phyloP scores from a whole-genome alignment of 768 basidiomycete genomes.

The Cyclocybe aegerita region DNA sequence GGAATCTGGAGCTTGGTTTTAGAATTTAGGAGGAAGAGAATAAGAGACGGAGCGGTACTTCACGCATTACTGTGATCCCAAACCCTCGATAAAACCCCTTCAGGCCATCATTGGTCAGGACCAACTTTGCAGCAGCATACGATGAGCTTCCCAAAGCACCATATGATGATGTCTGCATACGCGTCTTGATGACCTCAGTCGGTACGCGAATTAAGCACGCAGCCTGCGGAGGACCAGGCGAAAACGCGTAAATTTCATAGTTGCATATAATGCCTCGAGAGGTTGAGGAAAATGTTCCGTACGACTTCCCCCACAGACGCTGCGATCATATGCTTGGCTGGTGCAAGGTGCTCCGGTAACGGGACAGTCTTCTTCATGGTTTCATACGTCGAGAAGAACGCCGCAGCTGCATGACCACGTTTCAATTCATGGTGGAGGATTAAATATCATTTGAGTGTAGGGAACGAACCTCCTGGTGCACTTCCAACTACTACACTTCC shows the following conservation, averaged over 20 bases:
- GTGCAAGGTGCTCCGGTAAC: slow-evolving; percentile 55
- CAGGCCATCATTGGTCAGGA: slow-evolving; percentile 63
- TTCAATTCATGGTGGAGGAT: background rate
- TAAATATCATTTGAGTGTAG: background rate
- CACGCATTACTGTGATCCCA: slow-evolving; percentile 64
- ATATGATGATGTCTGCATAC: slow-evolving; percentile 85
- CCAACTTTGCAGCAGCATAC: slow-evolving; percentile 52
- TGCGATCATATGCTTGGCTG: slow-evolving; percentile 57
- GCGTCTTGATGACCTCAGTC: slow-evolving; percentile 94
- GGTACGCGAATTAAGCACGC: slow-evolving; percentile 94
- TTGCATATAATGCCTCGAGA: slow-evolving; percentile 43
- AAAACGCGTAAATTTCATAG: slow-evolving; percentile 9
- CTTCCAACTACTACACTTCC: slow-evolving; percentile 95
- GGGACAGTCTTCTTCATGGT: slow-evolving; percentile 78
- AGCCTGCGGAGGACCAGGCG: slow-evolving; percentile 41
- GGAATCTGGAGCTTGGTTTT: slow-evolving; percentile 64
- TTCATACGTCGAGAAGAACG: slow-evolving; percentile 95
- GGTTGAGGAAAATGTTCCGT: slow-evolving; percentile 44
- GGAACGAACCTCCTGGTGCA: slow-evolving; percentile 81
- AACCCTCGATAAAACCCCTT: slow-evolving; percentile 89
- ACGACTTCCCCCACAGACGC: slow-evolving; percentile 64
- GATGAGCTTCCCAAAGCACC: slow-evolving; percentile 56
- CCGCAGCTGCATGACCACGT: slow-evolving; percentile 63
- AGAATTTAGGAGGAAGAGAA: slow-evolving; percentile 25
- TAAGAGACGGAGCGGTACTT: slow-evolving; percentile 31